Evolutionary conservation across 805 yeast genomes (phyloP).

Genomic region (Yamadazyma olivae): DNA sequence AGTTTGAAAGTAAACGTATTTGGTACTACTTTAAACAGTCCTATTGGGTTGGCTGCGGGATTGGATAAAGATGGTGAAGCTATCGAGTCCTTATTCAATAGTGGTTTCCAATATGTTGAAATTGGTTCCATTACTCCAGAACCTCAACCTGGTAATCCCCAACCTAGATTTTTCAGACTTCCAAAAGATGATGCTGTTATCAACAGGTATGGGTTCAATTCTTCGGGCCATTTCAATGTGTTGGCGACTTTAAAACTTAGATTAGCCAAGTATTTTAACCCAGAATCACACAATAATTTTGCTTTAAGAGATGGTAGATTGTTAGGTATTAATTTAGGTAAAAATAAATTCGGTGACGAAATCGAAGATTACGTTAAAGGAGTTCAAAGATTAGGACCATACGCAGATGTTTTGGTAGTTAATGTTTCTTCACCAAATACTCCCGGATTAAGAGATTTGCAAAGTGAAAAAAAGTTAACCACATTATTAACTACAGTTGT

Average conservation of each 20-base stretch:
- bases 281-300: constrained; percentile 25
- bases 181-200: constrained; percentile 86
- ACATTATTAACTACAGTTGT: constrained; percentile 64
- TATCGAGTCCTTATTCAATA: constrained; percentile 70
- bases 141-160: constrained; percentile 94
- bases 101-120: constrained; percentile 89
- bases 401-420: constrained; percentile 85
- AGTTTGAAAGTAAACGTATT: constrained; percentile 60
- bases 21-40: constrained; percentile 65
- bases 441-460: constrained; percentile 88
- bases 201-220: constrained; percentile 93
- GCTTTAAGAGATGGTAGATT: constrained; percentile 64
- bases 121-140: constrained; percentile 90
- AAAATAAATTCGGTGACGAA: constrained; percentile 90
- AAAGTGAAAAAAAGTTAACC: constrained; percentile 70
- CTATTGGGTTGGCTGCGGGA: constrained; percentile 95
- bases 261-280: constrained; percentile 40
- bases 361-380: constrained; percentile 83
- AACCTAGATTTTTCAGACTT: constrained; percentile 85
- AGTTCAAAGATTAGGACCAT: constrained; percentile 74
- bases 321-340: constrained; percentile 84
- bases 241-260: constrained; percentile 65
- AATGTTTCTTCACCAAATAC: constrained; percentile 96
- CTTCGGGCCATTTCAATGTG: constrained; percentile 80
- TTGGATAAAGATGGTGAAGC: constrained; percentile 93